Conservation (phyloP, 2,329 filamentous ascomycete genomes). For the Hyphodiscus sp. region DNA sequence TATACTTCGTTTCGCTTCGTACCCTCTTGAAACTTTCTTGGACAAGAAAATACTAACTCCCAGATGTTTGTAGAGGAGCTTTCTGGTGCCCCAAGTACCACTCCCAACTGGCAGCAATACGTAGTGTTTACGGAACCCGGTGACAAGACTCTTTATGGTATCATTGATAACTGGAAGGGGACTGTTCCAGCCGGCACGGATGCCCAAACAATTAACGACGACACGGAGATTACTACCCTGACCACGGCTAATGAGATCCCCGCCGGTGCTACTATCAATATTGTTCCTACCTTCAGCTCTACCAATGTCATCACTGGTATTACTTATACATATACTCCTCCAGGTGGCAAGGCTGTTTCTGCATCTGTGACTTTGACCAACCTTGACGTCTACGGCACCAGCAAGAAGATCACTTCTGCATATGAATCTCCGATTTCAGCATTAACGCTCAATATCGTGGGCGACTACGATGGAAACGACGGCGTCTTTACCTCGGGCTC, state of each 20-base stretch:
- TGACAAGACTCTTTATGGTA: constrained; percentile 2
- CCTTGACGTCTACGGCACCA: constrained; percentile 2
- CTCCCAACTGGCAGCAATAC: constrained; percentile 3
- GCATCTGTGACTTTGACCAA: neutral
- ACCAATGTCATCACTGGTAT: constrained; percentile 3
- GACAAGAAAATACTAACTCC: constrained; percentile 3
- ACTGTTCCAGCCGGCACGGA: constrained; percentile 2
- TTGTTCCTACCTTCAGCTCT: constrained; percentile 4
- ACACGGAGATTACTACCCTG: constrained; percentile 1
- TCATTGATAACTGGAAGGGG: constrained; percentile 5
- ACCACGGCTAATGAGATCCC: constrained; percentile 1
- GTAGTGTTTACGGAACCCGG: constrained; percentile 2
- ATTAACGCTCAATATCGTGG: constrained; percentile 3
- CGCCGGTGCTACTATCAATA: constrained; percentile 2
- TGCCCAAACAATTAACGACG: constrained; percentile 2
- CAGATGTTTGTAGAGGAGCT: constrained; percentile 1
- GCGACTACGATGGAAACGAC: constrained; percentile 4
- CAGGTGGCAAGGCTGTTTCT: neutral
- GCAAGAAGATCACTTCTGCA: constrained; percentile 1
- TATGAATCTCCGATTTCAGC: constrained; percentile 4
- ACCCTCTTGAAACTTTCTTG: neutral
- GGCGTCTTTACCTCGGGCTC: constrained; percentile 3
- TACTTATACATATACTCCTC: constrained; percentile 2
- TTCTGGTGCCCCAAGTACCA: constrained; percentile 3
- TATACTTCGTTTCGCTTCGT: neutral